Percentiles rank a stretch among this genome's conserved stretches.
Evolutionary conservation across 768 basidiomycete genomes (phyloP).

Genomic region (Leccinellum albellum): DNA sequence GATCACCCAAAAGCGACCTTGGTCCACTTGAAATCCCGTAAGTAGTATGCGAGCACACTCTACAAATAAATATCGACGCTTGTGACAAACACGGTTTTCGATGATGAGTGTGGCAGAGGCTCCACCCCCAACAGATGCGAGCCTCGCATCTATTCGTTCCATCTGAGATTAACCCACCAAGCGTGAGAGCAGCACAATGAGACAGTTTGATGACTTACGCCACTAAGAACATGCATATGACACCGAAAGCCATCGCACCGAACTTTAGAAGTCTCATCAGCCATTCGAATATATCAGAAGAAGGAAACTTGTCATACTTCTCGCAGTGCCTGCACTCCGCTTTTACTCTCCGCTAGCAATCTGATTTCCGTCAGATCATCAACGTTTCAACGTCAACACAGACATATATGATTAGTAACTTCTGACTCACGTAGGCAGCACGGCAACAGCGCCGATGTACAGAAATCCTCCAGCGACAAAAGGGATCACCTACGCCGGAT

Average conservation of each 20-base stretch:
- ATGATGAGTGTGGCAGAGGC: slow-evolving; percentile 1
- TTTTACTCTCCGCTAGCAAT: slow-evolving; percentile 82
- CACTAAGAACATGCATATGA: slow-evolving; percentile 87
- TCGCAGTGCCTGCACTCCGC: slow-evolving; percentile 82
- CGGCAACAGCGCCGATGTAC: slow-evolving; percentile 91
- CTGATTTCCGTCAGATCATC: slow-evolving; percentile 37
- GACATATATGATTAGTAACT: not conserved
- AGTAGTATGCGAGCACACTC: slow-evolving; percentile 1
- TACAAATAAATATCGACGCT: slow-evolving; percentile 4
- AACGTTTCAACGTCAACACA: not conserved
- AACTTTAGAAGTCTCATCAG: slow-evolving; percentile 51
- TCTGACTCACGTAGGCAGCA: slow-evolving; percentile 75
- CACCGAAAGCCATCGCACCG: slow-evolving; percentile 87
- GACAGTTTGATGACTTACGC: slow-evolving; percentile 57
- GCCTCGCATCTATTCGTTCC: slow-evolving; percentile 63
- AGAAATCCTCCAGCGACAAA: slow-evolving; percentile 90
- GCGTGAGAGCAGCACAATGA: slow-evolving; percentile 18
- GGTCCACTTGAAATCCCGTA: not conserved
- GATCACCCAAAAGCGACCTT: slow-evolving; percentile 1
- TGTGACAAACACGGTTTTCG: not conserved
- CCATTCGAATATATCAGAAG: slow-evolving; percentile 13
- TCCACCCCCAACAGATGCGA: slow-evolving; percentile 7
- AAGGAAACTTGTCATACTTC: slow-evolving; percentile 49
- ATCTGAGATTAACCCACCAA: slow-evolving; percentile 40
- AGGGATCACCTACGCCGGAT: slow-evolving; percentile 64